These are phyloP conservation scores for Paragyromitra xinjiangensis DNA, from an alignment of 495 filamentous ascomycete genomes.

Conservation along the genomic window DNA sequence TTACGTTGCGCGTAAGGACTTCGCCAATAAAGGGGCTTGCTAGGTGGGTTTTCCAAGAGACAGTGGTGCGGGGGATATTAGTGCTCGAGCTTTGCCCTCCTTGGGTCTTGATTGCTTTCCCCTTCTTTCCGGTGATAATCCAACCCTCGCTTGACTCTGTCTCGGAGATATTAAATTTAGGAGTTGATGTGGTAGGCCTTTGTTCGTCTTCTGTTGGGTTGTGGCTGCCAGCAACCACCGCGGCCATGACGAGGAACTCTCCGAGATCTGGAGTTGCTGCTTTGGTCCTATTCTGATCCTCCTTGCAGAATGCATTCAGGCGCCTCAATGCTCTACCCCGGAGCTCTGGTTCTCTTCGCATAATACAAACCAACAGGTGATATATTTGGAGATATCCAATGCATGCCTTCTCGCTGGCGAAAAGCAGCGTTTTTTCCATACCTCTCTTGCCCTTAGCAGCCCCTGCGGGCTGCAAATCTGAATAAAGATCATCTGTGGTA, in stretches of 20 bases:
- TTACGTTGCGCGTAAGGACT: conserved; percentile 39
- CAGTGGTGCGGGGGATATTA: neutral
- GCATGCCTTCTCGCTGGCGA: conserved; percentile 47
- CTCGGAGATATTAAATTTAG: neutral
- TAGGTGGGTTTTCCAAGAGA: conserved; percentile 42
- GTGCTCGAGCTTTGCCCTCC: neutral
- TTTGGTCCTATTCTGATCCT: conserved; percentile 25
- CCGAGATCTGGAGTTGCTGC: conserved; percentile 39
- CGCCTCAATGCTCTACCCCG: conserved; percentile 21
- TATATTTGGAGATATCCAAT: conserved; percentile 52
- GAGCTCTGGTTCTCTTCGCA: conserved; percentile 34
- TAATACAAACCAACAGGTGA: conserved; percentile 41
- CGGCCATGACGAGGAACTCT: conserved; percentile 46
- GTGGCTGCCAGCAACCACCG: conserved; percentile 40
- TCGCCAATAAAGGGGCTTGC: conserved; percentile 34
- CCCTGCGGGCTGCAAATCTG: neutral
- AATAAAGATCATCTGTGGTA: conserved; percentile 39
- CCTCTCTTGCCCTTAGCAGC: neutral
- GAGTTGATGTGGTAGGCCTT: neutral
- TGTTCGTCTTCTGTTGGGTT: neutral
- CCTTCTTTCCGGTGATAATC: neutral
- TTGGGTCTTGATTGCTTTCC: neutral
- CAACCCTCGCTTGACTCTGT: neutral
- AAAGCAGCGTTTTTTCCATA: conserved; percentile 28
- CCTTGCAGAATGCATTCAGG: conserved; percentile 31